phyloP scores from a whole-genome alignment of 768 basidiomycete species.

The Pholiota molesta region DNA sequence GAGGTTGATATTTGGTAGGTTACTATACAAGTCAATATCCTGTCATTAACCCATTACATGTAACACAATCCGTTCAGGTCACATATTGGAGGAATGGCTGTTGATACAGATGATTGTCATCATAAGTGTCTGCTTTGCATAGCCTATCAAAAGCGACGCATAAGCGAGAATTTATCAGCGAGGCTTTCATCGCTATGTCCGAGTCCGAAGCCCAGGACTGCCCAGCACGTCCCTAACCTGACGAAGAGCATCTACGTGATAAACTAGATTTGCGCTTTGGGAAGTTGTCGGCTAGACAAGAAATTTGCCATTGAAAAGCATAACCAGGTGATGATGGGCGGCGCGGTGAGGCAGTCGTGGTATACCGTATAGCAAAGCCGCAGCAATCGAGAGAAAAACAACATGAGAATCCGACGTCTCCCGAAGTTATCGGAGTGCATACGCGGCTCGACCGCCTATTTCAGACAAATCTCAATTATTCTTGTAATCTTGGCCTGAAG shows the following conservation, averaged over 20 bases:
- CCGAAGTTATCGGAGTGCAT: neutral
- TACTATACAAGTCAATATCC: neutral
- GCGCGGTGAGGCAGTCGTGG: neutral
- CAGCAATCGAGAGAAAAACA: neutral
- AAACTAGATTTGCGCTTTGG: neutral
- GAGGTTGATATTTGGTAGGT: neutral
- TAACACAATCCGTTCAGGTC: neutral
- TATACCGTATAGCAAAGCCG: neutral
- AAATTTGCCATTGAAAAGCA: neutral
- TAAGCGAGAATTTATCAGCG: constrained; percentile 4
- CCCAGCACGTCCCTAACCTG: constrained; percentile 1
- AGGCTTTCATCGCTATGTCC: constrained; percentile 5
- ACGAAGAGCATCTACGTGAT: neutral
- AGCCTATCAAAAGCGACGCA: neutral
- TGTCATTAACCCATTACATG: neutral
- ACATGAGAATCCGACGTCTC: neutral
- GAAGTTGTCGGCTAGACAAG: neutral
- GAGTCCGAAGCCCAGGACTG: constrained; percentile 6
- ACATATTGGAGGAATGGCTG: neutral
- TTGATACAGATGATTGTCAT: neutral
- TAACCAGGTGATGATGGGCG: neutral
- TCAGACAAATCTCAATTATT: neutral
- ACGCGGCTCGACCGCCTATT: neutral
- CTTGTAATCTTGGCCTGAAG: neutral
- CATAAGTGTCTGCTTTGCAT: neutral